These are phyloP conservation scores for Lolium perenne DNA, from an alignment of 176 grass and related monocot genomes.

Conservation along the genomic window DNA sequence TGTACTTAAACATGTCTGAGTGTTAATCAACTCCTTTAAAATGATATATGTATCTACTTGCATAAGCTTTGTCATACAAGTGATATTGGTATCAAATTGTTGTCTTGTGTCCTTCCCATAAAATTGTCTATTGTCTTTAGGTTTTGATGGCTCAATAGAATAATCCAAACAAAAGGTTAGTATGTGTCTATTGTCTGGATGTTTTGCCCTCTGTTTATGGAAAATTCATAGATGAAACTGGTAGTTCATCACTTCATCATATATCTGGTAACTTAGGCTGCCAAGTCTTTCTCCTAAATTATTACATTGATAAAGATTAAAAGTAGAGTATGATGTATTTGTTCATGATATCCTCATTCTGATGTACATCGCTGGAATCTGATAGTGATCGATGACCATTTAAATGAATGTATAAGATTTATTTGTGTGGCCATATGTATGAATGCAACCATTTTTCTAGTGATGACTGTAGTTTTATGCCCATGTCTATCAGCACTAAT, in stretches of 20 bases:
- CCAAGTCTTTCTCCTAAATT: not conserved
- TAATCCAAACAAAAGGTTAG: not conserved
- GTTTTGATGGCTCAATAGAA: slow-evolving; percentile 20
- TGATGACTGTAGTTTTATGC: too few species aligned
- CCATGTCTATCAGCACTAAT: too few species aligned
- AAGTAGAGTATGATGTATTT: not conserved
- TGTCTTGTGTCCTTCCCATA: not conserved
- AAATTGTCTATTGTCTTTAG: not conserved
- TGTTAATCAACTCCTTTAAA: not conserved
- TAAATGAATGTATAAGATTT: not conserved
- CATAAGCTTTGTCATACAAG: not conserved
- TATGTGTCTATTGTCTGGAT: not conserved
- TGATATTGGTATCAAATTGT: not conserved
- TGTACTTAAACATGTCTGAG: not conserved
- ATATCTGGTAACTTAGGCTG: not conserved
- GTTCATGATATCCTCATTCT: too few species aligned
- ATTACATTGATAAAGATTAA: not conserved
- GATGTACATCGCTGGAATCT: not conserved
- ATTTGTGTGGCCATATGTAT: not conserved
- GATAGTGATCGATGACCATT: not conserved
- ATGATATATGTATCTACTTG: not conserved
- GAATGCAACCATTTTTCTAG: not conserved
- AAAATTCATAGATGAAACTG: not conserved
- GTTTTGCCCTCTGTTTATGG: not conserved
- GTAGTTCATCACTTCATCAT: not conserved